Evolutionary conservation across 768 basidiomycete genomes (phyloP).

Genomic region (Lyophyllum decastes): DNA sequence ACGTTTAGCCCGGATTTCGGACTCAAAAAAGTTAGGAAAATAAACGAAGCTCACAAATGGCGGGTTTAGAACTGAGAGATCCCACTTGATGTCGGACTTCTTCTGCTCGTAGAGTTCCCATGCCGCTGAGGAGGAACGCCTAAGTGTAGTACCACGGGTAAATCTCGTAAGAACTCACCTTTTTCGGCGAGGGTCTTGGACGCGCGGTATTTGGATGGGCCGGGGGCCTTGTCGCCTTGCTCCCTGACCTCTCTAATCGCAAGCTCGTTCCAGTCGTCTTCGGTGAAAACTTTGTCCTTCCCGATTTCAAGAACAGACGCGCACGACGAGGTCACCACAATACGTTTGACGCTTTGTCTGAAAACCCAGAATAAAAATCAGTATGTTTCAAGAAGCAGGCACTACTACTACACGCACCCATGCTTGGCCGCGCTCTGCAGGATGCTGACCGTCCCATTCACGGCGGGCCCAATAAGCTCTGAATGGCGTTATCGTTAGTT

Average conservation of each 20-base stretch:
- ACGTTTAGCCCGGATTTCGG: too few species aligned
- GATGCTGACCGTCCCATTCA: slow-evolving; percentile 67
- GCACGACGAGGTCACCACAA: slow-evolving; percentile 63
- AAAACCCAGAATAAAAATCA: neutral
- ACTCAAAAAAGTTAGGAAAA: too few species aligned
- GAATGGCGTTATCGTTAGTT: neutral
- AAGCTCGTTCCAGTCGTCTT: slow-evolving; percentile 62
- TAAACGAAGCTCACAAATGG: slow-evolving; percentile 37
- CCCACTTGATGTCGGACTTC: slow-evolving; percentile 46
- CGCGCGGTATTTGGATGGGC: slow-evolving; percentile 49
- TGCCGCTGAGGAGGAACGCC: slow-evolving; percentile 31
- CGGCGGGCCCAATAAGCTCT: slow-evolving; percentile 73
- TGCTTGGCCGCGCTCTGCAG: slow-evolving; percentile 59
- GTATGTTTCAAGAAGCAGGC: too few species aligned
- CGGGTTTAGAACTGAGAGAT: slow-evolving; percentile 53
- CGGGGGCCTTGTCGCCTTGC: slow-evolving; percentile 46
- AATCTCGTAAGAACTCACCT: slow-evolving; percentile 26
- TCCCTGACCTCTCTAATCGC: slow-evolving; percentile 46
- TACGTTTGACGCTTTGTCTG: slow-evolving; percentile 44
- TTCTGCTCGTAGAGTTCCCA: slow-evolving; percentile 41
- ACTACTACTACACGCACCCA: slow-evolving; percentile 16
- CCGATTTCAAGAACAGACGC: slow-evolving; percentile 42
- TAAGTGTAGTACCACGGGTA: too few species aligned
- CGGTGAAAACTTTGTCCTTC: slow-evolving; percentile 34
- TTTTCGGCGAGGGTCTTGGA: slow-evolving; percentile 64